A percentile compares a stretch with the other conserved stretches of the same genome.
Evolutionary conservation across 164 flowering plant genomes (phyloP).

Genomic region (Chimonanthus salicifolius): DNA sequence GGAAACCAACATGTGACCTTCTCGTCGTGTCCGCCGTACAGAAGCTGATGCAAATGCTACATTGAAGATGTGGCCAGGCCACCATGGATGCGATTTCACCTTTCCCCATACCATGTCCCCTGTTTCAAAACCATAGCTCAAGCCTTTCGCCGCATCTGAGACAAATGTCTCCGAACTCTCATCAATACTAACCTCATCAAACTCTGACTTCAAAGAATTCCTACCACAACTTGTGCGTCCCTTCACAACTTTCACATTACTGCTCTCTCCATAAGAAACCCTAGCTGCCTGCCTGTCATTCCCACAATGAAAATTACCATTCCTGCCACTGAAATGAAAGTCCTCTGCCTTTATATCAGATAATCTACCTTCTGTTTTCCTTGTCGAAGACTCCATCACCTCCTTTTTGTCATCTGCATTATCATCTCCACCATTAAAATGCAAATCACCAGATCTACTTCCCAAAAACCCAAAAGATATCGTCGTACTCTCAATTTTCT

Average conservation of each 20-base stretch:
- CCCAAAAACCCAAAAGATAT: not conserved
- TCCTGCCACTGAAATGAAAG: not conserved
- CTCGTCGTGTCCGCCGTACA: constrained; percentile 55
- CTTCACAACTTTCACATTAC: not conserved
- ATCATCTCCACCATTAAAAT: not conserved
- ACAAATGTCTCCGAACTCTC: not conserved
- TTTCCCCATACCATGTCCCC: constrained; percentile 96
- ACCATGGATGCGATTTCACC: constrained; percentile 99
- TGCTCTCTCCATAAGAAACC: not conserved
- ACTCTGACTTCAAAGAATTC: not conserved
- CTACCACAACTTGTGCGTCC: not conserved
- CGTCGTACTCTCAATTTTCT: not conserved
- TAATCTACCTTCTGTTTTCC: constrained; percentile 2
- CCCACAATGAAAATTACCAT: not conserved
- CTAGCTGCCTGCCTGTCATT: not conserved
- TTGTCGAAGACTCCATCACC: not conserved
- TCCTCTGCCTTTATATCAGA: constrained; percentile 2
- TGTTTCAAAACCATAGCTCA: constrained; percentile 15
- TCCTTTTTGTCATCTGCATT: not conserved
- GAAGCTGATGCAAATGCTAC: constrained; percentile 70
- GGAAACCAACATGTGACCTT: constrained; percentile 82
- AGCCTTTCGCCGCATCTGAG: not conserved
- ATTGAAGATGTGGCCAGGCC: constrained; percentile 87
- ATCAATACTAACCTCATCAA: constrained; percentile 3
- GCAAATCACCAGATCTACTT: not conserved